Evolutionary conservation across 208 protist genomes (phyloP).

Genomic region (Trichomonas vaginalis): DNA sequence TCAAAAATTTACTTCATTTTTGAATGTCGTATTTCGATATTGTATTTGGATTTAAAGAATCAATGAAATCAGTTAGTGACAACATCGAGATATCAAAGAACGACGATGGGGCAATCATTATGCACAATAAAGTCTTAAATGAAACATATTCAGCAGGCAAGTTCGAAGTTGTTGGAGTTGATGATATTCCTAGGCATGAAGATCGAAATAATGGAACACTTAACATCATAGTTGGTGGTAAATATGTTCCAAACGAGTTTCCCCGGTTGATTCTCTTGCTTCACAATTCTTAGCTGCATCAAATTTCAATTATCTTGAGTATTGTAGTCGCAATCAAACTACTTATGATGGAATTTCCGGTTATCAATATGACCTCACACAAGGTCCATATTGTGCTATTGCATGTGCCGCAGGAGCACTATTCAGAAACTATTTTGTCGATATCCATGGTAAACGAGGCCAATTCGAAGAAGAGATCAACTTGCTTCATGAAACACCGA

Average conservation of each 20-base stretch:
- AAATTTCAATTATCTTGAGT: conserved; percentile 1
- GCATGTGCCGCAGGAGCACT: too few species aligned
- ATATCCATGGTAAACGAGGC: neutral
- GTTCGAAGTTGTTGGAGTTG: too few species aligned
- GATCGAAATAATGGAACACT: neutral
- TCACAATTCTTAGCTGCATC: neutral
- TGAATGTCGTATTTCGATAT: too few species aligned
- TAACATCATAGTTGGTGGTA: neutral
- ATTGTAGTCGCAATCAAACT: neutral
- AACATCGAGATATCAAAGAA: too few species aligned
- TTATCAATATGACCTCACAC: neutral
- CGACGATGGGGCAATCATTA: too few species aligned
- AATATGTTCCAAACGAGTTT: neutral
- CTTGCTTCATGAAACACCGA: neutral
- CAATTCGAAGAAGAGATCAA: neutral
- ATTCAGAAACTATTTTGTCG: neutral
- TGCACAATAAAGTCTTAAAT: neutral
- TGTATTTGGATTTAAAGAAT: too few species aligned
- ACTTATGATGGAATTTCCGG: neutral
- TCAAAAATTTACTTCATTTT: too few species aligned
- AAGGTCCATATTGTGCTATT: neutral
- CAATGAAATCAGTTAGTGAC: too few species aligned
- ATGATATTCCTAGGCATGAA: neutral
- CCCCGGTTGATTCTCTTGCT: neutral
- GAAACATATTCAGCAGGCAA: neutral